Conservation (phyloP, 331 rosid species). For the Prunus yedoensis region DNA sequence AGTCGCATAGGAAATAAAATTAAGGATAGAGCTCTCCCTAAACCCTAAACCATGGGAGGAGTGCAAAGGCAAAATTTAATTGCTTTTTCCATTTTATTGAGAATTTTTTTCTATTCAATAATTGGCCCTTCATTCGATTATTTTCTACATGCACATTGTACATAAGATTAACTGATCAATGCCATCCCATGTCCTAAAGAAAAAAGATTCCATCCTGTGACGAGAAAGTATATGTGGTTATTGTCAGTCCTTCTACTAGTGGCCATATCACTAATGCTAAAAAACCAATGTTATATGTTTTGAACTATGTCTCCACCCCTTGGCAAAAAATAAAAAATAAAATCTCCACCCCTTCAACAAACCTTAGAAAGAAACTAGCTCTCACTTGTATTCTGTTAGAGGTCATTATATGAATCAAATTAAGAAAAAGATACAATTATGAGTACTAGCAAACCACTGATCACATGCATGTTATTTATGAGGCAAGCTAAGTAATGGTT, state of each 20-base stretch:
- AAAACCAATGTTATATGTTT: neutral
- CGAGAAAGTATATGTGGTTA: too few species aligned
- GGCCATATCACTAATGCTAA: neutral
- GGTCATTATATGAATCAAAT: neutral
- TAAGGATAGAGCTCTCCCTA: neutral
- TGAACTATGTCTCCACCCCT: neutral
- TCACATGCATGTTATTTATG: neutral
- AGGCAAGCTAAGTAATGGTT: neutral
- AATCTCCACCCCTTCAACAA: neutral
- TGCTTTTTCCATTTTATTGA: neutral
- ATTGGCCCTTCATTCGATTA: too few species aligned
- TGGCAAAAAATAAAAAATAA: too few species aligned
- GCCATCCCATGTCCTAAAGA: neutral
- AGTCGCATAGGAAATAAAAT: neutral
- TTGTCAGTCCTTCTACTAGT: neutral
- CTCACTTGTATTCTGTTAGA: too few species aligned
- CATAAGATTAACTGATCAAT: neutral
- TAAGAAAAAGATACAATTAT: neutral
- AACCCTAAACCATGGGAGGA: neutral
- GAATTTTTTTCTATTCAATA: too few species aligned
- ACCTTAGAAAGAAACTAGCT: neutral
- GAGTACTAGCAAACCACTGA: neutral
- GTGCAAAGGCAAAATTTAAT: neutral
- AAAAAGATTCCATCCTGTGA: too few species aligned
- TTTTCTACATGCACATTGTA: too few species aligned